A percentile compares a stretch with the other conserved stretches of the same genome.
phyloP scores from a whole-genome alignment of 176 grass and related monocot genomes.

The Themeda triandra region DNA sequence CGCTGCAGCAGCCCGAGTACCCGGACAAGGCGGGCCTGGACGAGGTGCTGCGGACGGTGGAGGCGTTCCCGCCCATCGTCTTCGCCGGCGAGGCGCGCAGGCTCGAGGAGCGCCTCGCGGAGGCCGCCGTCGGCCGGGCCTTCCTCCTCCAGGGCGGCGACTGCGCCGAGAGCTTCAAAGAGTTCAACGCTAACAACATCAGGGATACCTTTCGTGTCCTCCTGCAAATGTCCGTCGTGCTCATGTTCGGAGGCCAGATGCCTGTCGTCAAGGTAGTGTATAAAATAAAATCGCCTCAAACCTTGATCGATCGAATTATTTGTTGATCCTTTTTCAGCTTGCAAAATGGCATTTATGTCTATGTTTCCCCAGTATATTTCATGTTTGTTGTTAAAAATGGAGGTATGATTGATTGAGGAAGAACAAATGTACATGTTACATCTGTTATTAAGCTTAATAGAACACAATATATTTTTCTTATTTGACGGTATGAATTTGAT shows the following conservation, averaged over 20 bases:
- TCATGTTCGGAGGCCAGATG: constrained; percentile 87
- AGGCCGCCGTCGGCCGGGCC: constrained; percentile 67
- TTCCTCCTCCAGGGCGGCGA: constrained; percentile 88
- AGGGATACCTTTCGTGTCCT: constrained; percentile 75
- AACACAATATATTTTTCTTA: background rate
- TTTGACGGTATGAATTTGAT: background rate
- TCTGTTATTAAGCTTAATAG: background rate
- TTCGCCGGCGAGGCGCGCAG: constrained; percentile 84
- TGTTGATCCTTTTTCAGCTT: too few relatives aligned
- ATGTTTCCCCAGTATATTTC: background rate
- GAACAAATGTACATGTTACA: background rate
- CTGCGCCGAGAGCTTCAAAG: constrained; percentile 87
- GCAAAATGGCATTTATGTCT: too few relatives aligned
- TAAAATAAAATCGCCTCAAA: too few relatives aligned
- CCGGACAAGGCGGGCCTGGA: constrained; percentile 52
- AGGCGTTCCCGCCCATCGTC: constrained; percentile 81
- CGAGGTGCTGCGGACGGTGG: constrained; percentile 70
- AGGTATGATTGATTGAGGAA: background rate
- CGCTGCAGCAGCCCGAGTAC: constrained; percentile 75
- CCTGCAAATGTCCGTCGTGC: constrained; percentile 81
- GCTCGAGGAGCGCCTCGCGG: constrained; percentile 77
- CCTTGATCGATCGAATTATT: too few relatives aligned
- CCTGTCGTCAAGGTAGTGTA: constrained; percentile 80
- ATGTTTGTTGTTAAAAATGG: background rate
- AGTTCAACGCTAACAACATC: constrained; percentile 87